Evolutionary conservation across 2,329 filamentous ascomycete species (phyloP).

Genomic region (Plectosphaerella sp.): DNA sequence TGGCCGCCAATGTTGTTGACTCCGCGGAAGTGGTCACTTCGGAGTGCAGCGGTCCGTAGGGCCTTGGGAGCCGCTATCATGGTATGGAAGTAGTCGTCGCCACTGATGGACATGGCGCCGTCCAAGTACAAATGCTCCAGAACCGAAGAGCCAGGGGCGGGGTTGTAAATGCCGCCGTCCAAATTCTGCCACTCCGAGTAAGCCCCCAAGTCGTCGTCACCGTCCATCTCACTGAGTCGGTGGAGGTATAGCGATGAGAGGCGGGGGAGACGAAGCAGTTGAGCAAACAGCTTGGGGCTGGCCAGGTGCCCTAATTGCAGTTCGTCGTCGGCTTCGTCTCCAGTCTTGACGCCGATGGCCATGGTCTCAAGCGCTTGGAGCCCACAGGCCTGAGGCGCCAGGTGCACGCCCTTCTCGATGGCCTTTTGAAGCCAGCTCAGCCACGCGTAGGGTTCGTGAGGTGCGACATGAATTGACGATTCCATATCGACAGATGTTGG

Average conservation of each 20-base stretch:
- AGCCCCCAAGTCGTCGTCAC: background rate
- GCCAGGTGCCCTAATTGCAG: background rate
- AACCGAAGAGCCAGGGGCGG: background rate
- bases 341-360: background rate
- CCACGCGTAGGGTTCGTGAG: background rate
- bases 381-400: background rate
- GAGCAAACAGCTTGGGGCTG: background rate
- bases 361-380: background rate
- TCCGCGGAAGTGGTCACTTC: background rate
- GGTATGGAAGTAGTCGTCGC: background rate
- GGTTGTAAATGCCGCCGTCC: background rate
- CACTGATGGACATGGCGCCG: background rate
- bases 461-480: background rate
- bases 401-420: background rate
- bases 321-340: background rate
- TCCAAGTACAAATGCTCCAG: slow-evolving; percentile 1
- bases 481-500: background rate
- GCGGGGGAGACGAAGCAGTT: background rate
- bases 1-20: background rate
- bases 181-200: background rate
- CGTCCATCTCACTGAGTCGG: background rate
- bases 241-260: slow-evolving; percentile 1
- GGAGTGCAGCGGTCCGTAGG: background rate
- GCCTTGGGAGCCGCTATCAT: background rate
- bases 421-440: background rate